Conservation (phyloP, 139 green algal species). For the Ulvella scutata region DNA sequence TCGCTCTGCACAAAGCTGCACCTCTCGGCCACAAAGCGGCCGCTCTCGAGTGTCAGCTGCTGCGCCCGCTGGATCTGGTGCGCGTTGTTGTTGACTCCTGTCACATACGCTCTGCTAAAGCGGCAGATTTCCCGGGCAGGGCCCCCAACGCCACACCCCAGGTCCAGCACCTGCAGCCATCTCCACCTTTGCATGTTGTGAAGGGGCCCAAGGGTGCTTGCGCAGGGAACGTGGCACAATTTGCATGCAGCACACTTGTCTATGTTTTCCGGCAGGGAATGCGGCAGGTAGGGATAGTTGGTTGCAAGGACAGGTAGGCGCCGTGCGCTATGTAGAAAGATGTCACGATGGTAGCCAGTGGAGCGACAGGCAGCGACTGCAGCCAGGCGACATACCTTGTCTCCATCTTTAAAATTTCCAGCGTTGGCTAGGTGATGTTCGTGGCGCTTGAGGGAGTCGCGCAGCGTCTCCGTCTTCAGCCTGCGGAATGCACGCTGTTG, state of each 20-base stretch:
- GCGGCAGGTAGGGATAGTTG: too few relatives aligned
- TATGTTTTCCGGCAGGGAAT: too few relatives aligned
- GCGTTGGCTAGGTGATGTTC: constrained; percentile 51
- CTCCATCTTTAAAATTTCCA: constrained; percentile 25
- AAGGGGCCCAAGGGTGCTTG: too few relatives aligned
- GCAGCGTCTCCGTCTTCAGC: constrained; percentile 36
- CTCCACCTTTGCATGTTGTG: too few relatives aligned
- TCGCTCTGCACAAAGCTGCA: constrained; percentile 40
- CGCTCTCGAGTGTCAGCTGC: constrained; percentile 10
- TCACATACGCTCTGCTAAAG: constrained; percentile 29
- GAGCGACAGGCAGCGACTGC: too few relatives aligned
- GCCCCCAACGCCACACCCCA: constrained; percentile 52
- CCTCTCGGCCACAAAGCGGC: constrained; percentile 6
- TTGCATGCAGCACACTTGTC: too few relatives aligned
- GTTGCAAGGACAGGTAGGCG: too few relatives aligned
- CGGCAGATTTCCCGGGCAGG: constrained; percentile 41
- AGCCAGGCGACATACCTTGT: constrained; percentile 20
- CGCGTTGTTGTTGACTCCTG: constrained; percentile 59
- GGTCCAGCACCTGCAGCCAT: constrained; percentile 25
- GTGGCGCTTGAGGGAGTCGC: constrained; percentile 43
- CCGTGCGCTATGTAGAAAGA: too few relatives aligned
- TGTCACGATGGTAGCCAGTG: too few relatives aligned
- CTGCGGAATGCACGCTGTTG: too few relatives aligned
- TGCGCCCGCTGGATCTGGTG: constrained; percentile 40
- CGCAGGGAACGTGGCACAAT: too few relatives aligned